phyloP scores from a whole-genome alignment of 1,139 yeast genomes.

The Zygosaccharomyces pseudobailii region DNA sequence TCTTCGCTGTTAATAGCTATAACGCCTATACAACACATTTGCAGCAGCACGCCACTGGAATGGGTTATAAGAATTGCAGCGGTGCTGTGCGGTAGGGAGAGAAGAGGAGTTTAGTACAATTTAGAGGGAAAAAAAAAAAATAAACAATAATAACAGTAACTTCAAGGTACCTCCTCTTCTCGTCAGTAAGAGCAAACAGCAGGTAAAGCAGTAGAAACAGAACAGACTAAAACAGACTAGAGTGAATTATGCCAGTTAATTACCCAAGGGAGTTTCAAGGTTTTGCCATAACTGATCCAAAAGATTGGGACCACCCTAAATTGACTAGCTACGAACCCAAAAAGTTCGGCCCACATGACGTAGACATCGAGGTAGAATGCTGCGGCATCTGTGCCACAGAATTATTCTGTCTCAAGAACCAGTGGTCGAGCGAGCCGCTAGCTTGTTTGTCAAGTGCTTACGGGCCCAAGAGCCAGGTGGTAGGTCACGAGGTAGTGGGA shows the following conservation, averaged over 20 bases:
- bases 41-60: too few species aligned
- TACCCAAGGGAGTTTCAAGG: conserved; percentile 45
- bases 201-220: too few species aligned
- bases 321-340: conserved; percentile 36
- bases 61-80: not conserved
- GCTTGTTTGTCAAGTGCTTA: conserved; percentile 33
- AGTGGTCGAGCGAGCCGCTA: conserved; percentile 31
- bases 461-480: conserved; percentile 18
- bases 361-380: conserved; percentile 38
- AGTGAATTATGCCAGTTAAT: conserved; percentile 6
- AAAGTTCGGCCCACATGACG: conserved; percentile 32
- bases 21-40: too few species aligned
- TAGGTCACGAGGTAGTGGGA: conserved; percentile 43
- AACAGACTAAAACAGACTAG: not conserved
- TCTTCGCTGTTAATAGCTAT: too few species aligned
- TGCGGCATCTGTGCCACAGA: conserved; percentile 58
- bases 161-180: too few species aligned
- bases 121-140: not conserved
- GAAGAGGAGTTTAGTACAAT: not conserved
- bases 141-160: not conserved
- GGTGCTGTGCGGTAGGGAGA: not conserved
- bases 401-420: conserved; percentile 29
- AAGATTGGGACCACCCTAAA: conserved; percentile 42
- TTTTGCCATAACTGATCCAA: conserved; percentile 40
- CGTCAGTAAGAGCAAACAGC: too few species aligned